Conservation (phyloP, 2,329 filamentous ascomycete species). For the Colletotrichum karsti region DNA sequence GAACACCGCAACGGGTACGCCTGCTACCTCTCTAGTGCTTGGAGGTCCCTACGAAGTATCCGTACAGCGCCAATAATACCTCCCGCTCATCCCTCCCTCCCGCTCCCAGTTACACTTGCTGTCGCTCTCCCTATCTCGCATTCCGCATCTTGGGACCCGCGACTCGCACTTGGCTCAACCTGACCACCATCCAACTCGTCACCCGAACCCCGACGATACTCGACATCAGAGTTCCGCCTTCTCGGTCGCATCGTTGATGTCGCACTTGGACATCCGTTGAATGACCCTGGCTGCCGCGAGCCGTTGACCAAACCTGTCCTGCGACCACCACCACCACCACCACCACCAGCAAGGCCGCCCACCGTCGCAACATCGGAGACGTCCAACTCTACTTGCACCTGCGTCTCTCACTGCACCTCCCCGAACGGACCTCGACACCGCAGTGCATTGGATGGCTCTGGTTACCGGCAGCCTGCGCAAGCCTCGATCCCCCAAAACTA, state of each 20-base stretch:
- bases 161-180: slow-evolving; percentile 9
- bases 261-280: not conserved
- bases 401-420: slow-evolving; percentile 13
- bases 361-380: slow-evolving; percentile 18
- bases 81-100: not conserved
- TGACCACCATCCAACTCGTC: not conserved
- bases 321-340: not conserved
- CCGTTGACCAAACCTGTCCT: slow-evolving; percentile 1
- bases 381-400: slow-evolving; percentile 8
- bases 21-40: not conserved
- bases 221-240: slow-evolving; percentile 8
- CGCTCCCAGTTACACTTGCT: not conserved
- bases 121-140: slow-evolving; percentile 6
- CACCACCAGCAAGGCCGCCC: not conserved
- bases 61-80: not conserved
- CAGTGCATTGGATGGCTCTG: slow-evolving; percentile 24
- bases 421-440: slow-evolving; percentile 24
- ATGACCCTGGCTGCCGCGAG: slow-evolving; percentile 9
- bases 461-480: slow-evolving; percentile 21
- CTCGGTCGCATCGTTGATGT: slow-evolving; percentile 19
- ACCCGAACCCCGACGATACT: slow-evolving; percentile 6
- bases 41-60: not conserved
- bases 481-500: slow-evolving; percentile 5
- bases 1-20: not conserved
- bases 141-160: not conserved